These are phyloP conservation scores for Nannochloropsis gaditana DNA, from an alignment of 108 stramenopile genomes.

Conservation along the genomic window DNA sequence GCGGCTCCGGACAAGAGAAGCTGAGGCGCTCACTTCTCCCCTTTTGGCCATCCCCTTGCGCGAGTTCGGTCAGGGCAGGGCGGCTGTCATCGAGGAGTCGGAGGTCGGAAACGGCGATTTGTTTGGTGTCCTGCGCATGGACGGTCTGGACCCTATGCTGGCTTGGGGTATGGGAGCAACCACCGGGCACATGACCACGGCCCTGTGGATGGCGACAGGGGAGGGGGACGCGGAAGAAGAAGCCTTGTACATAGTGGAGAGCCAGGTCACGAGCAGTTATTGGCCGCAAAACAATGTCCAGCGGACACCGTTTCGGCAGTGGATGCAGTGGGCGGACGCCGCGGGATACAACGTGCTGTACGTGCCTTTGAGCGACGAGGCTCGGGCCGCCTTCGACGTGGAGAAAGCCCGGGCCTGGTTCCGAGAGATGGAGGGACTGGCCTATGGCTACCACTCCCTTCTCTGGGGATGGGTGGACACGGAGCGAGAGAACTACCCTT, in stretches of 20 bases:
- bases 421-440: conserved; percentile 2
- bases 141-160: conserved; percentile 42
- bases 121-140: conserved; percentile 28
- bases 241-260: conserved; percentile 35
- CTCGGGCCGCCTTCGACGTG: not conserved
- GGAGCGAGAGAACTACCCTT: conserved; percentile 22
- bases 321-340: not conserved
- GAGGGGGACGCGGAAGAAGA: not conserved
- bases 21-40: not conserved
- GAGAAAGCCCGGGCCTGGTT: conserved; percentile 20
- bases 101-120: conserved; percentile 28
- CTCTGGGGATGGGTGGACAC: conserved; percentile 32
- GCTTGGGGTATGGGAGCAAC: conserved; percentile 26
- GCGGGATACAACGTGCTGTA: conserved; percentile 22
- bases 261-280: conserved; percentile 13
- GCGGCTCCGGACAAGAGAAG: not conserved
- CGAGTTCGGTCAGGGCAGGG: too few relatives aligned
- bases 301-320: not conserved
- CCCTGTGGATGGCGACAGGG: conserved; percentile 22
- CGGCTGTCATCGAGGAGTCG: not conserved
- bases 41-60: too few relatives aligned
- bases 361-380: conserved; percentile 25
- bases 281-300: conserved; percentile 25
- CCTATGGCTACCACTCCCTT: conserved; percentile 24
- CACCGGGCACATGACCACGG: conserved; percentile 38